Base-by-base conservation (phyloP, 148 eudicot genomes). In the Persicaria maculosa region DNA sequence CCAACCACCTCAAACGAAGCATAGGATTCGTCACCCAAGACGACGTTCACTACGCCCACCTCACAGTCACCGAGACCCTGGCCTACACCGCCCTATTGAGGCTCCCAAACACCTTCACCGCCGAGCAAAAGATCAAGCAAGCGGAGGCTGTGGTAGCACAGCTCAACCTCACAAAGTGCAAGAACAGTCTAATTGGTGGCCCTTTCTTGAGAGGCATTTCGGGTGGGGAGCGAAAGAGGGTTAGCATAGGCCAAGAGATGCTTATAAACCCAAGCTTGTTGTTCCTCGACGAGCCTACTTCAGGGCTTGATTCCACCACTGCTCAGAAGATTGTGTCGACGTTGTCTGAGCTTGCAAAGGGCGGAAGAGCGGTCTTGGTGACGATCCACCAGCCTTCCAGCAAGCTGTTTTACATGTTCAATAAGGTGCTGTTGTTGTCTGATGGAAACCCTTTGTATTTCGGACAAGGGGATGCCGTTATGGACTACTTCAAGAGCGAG, bases 381-480 rank as follows among this genome's bases (percentile, higher is more conserved):
- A 92, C 97, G 7, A 92, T 90, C 68, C 97, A 92, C 53, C 97
- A 90, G 68, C 97, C 97, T 47, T 92, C 97, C 6, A 88, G 95
- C 70, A 90, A 88, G 74, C 71, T 92, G 40, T 92, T 83, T 65
- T 88, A 90, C 59, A 84, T 88, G 92, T 92, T 92, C 74, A 79
- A 89, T 46, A 92, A 92, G 83, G 93, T 92, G 6, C 48, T 90
- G 76, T 53, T 92, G 76, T 79, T 92, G 10, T 85, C 90, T 0
- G 96, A 92, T 8, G 97, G 97, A 48, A 88, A 81, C 19, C 53
- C 83, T 44, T 44, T 92, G 82, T 92, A 90, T 74, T 90, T 83
- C 72, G 97, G 97, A 4, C 74, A 78, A 61, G 97, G 89, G 7
- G 74, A 70, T 0, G 80, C 84, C 5, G 91, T 80, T n/a, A 86